A percentile compares a stretch with the other conserved stretches of the same genome.
These are phyloP conservation scores for Vitis vinifera DNA, from an alignment of 164 flowering plant species.

Conservation along the genomic window DNA sequence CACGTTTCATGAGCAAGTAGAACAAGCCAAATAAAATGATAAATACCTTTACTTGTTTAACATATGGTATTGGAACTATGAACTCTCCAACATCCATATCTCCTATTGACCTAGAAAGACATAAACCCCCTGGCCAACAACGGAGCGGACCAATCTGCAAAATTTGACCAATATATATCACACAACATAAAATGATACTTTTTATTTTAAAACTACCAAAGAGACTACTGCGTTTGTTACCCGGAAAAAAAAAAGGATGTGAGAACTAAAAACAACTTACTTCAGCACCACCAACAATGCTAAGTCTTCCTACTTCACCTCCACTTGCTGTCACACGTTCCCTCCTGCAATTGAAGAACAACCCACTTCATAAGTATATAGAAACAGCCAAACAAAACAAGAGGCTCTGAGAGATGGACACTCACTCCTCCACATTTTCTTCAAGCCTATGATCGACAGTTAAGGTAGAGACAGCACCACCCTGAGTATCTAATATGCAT, in stretches of 20 bases:
- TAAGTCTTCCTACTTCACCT: constrained; percentile 92
- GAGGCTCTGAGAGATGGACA: constrained; percentile 14
- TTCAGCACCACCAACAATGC: constrained; percentile 77
- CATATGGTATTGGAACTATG: constrained; percentile 85
- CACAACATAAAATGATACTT: not conserved
- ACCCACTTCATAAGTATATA: constrained; percentile 1
- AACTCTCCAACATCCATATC: constrained; percentile 94
- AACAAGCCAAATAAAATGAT: not conserved
- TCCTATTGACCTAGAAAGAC: constrained; percentile 91
- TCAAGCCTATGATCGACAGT: constrained; percentile 94
- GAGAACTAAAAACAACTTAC: constrained; percentile 27
- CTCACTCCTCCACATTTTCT: constrained; percentile 88
- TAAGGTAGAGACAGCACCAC: constrained; percentile 59
- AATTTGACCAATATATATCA: not conserved
- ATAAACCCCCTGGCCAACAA: constrained; percentile 96
- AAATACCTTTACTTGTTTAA: constrained; percentile 90
- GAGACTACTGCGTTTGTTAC: not conserved
- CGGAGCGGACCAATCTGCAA: constrained; percentile 84
- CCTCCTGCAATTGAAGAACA: constrained; percentile 50
- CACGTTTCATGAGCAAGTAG: not conserved
- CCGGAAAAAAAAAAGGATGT: not conserved
- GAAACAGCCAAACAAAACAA: not conserved
- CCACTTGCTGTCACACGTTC: constrained; percentile 93
- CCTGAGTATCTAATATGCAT: constrained; percentile 81
- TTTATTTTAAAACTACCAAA: not conserved